Conservation (phyloP, 768 basidiomycete genomes). For the Cystofilobasidium capitatum region DNA sequence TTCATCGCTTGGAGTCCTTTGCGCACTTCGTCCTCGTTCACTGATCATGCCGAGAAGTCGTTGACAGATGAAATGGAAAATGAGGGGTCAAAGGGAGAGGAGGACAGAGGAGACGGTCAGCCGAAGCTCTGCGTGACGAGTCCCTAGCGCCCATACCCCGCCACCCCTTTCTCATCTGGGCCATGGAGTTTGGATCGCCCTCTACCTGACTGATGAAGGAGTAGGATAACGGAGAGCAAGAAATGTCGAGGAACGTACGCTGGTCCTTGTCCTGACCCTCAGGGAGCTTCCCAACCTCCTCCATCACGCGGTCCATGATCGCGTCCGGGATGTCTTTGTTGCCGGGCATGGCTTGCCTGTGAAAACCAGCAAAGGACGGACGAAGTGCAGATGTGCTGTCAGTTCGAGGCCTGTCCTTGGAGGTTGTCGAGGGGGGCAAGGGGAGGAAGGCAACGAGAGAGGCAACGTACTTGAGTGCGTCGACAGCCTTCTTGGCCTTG, state of each 20-base stretch:
- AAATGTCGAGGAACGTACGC: background rate
- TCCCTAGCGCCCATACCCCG: background rate
- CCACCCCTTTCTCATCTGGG: background rate
- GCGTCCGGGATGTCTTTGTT: conserved; percentile 35
- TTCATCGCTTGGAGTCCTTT: conserved; percentile 65
- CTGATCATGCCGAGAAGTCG: no score
- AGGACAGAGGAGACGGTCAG: background rate
- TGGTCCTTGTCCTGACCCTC: conserved; percentile 46
- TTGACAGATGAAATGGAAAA: background rate
- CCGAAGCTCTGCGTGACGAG: no score
- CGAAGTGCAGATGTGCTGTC: background rate
- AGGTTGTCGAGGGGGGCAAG: no score
- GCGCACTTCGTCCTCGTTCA: conserved; percentile 50
- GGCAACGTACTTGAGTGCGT: background rate
- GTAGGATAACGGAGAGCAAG: background rate
- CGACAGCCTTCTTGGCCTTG: background rate
- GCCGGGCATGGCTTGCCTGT: background rate
- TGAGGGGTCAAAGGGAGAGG: background rate
- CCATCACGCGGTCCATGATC: conserved; percentile 57
- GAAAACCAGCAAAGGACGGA: background rate
- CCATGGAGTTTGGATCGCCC: background rate
- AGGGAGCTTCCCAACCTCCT: conserved; percentile 54
- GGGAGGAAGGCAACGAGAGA: background rate
- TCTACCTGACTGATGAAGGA: background rate
- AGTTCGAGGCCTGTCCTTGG: background rate